Percentiles rank a stretch among this genome's conserved stretches.
These are phyloP conservation scores for Blastobotrys peoriensis DNA, from an alignment of 805 yeast species.

Conservation along the genomic window DNA sequence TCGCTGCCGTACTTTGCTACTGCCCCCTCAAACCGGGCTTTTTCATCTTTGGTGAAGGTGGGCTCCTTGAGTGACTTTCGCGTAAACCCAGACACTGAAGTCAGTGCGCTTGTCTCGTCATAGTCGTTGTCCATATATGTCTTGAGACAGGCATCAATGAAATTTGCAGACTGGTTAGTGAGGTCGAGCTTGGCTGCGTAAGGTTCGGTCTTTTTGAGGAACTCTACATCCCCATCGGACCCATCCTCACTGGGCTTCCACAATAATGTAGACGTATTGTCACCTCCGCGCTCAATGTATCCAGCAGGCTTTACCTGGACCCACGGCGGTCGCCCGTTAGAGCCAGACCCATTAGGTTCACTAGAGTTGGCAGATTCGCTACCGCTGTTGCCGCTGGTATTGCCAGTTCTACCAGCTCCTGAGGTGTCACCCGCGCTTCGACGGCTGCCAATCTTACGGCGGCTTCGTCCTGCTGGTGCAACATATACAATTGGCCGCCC, in stretches of 20 bases:
- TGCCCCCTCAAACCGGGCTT: constrained; percentile 64
- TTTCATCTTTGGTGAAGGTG: constrained; percentile 58
- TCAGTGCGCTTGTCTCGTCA: constrained; percentile 45
- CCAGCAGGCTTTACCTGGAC: constrained; percentile 74
- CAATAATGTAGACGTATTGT: constrained; percentile 50
- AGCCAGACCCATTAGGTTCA: no score
- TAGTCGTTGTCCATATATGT: constrained; percentile 48
- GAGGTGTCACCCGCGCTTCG: constrained; percentile 8
- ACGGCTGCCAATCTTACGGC: constrained; percentile 21
- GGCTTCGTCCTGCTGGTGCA: constrained; percentile 32
- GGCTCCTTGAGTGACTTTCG: constrained; percentile 69
- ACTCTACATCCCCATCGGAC: constrained; percentile 41
- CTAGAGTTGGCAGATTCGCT: background rate
- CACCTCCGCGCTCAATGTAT: constrained; percentile 77
- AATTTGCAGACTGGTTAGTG: constrained; percentile 66
- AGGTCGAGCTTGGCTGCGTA: constrained; percentile 53
- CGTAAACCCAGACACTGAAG: constrained; percentile 42
- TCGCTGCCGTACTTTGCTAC: constrained; percentile 72
- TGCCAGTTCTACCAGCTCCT: background rate
- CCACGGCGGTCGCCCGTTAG: constrained; percentile 62
- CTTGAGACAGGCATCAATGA: constrained; percentile 65
- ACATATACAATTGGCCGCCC: constrained; percentile 63
- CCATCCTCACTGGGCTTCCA: constrained; percentile 46
- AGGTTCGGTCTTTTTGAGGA: constrained; percentile 47
- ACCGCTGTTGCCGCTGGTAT: background rate